Conservation (phyloP, 192 early-diverging fungal species). For the Coemansia sp. region DNA sequence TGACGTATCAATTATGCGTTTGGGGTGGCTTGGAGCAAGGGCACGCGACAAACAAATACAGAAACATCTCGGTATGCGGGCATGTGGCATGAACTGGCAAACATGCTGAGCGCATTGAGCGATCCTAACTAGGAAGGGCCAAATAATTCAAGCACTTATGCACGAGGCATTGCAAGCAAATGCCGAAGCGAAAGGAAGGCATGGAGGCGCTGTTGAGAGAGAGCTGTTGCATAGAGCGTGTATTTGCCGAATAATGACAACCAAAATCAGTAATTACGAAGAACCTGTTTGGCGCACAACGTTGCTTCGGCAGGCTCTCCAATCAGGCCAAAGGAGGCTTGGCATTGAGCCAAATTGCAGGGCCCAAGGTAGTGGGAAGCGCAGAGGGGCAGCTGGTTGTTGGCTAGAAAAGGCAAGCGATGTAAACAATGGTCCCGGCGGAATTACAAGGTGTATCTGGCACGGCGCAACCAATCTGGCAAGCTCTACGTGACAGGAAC, state of each 20-base stretch:
- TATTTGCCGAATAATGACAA: not conserved
- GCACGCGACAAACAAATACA: not conserved
- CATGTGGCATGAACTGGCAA: not conserved
- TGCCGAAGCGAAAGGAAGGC: not conserved
- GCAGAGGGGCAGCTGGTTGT: slow-evolving; percentile 1
- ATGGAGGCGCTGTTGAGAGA: not conserved
- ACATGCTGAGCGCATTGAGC: not conserved
- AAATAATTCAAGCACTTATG: not conserved
- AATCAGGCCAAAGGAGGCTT: slow-evolving; percentile 5
- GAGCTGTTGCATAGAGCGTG: not conserved
- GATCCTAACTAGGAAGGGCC: not conserved
- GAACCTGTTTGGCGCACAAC: not conserved
- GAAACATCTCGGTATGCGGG: not conserved
- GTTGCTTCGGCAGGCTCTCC: not conserved
- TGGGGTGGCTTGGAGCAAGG: slow-evolving; percentile 5
- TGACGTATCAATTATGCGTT: not conserved
- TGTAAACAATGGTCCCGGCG: not conserved
- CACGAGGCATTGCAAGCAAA: not conserved
- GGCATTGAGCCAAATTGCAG: not conserved
- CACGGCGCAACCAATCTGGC: slow-evolving; percentile 1
- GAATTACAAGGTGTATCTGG: not conserved
- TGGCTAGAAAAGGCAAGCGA: not conserved
- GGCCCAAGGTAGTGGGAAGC: slow-evolving; percentile 3
- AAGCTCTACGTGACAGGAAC: not conserved
- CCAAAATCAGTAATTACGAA: not conserved